These are phyloP conservation scores for Phytophthora sp. DNA, from an alignment of 352 stramenopile genomes.

Conservation along the genomic window DNA sequence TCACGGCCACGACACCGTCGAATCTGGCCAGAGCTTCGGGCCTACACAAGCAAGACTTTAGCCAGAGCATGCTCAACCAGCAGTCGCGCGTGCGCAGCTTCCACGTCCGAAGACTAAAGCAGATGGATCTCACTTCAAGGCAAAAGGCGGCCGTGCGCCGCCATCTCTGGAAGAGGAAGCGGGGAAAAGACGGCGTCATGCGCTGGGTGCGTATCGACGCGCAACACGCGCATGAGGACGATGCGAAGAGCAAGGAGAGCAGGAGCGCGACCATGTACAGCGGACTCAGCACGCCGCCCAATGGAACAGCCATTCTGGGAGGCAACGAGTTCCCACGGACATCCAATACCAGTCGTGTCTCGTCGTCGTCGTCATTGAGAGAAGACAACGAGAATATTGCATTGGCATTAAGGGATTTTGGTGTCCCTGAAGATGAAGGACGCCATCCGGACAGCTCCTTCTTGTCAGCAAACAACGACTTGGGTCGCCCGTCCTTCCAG, in stretches of 20 bases:
- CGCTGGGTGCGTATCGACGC: constrained; percentile 84
- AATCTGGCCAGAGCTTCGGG: constrained; percentile 70
- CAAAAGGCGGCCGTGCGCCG: constrained; percentile 82
- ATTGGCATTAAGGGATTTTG: constrained; percentile 80
- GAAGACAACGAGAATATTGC: constrained; percentile 79
- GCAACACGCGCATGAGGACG: constrained; percentile 36
- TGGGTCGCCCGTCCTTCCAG: constrained; percentile 62
- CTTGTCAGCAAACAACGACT: constrained; percentile 47
- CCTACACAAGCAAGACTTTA: constrained; percentile 71
- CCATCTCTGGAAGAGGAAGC: constrained; percentile 79
- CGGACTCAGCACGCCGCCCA: constrained; percentile 56
- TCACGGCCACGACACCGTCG: constrained; percentile 58
- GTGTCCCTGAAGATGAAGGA: constrained; percentile 47
- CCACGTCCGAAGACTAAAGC: constrained; percentile 84
- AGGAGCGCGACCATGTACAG: constrained; percentile 41
- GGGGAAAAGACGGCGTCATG: constrained; percentile 73
- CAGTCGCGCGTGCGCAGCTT: constrained; percentile 84
- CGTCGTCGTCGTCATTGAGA: constrained; percentile 59
- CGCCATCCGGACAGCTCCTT: constrained; percentile 46
- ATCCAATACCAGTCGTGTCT: constrained; percentile 42
- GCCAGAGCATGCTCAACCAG: constrained; percentile 80
- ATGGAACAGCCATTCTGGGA: constrained; percentile 45
- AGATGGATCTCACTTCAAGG: constrained; percentile 83
- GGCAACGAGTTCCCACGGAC: constrained; percentile 28
- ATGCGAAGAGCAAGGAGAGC: constrained; percentile 34